Conservation (phyloP, 2,329 filamentous ascomycete species). For the Monilinia aucupariae region DNA sequence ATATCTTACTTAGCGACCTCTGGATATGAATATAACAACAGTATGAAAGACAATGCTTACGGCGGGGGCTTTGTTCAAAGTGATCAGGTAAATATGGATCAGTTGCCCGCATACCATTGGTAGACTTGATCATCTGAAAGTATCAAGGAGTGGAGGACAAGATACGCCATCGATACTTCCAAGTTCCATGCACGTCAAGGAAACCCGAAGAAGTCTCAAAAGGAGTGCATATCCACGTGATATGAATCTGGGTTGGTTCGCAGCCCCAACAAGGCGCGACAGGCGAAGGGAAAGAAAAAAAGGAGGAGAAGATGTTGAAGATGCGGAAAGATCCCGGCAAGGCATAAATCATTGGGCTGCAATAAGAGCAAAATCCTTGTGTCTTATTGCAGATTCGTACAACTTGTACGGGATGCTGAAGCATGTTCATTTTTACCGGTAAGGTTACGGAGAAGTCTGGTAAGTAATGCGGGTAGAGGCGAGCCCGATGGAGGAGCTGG, state of each 20-base stretch:
- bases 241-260: not conserved
- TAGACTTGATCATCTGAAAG: not conserved
- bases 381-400: conserved; percentile 8
- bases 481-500: not conserved
- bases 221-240: not conserved
- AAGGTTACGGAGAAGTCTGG: not conserved
- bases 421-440: not conserved
- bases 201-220: not conserved
- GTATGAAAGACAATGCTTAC: not conserved
- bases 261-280: not conserved
- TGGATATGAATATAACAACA: not conserved
- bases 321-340: not conserved
- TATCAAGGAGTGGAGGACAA: not conserved
- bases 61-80: not conserved
- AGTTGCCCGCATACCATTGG: not conserved
- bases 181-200: not conserved
- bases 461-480: not conserved
- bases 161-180: conserved; percentile 3
- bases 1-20: not conserved
- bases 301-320: no score
- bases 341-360: conserved; percentile 2
- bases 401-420: not conserved
- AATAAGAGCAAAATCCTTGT: not conserved
- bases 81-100: not conserved
- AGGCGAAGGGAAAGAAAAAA: not conserved